Conservation (phyloP, 805 yeast genomes). For the Ogataea zsoltii region DNA sequence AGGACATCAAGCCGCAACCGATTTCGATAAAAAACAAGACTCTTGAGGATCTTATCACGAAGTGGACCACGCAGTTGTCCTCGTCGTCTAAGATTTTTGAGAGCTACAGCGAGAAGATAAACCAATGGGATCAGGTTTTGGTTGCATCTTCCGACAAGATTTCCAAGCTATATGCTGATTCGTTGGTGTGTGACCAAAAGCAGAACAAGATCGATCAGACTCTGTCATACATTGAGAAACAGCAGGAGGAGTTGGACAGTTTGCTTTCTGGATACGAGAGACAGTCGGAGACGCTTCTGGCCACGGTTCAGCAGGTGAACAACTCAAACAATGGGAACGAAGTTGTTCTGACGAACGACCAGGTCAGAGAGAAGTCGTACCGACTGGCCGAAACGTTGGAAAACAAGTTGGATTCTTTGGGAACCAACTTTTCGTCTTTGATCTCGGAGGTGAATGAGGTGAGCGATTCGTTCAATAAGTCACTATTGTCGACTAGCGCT, state of each 20-base stretch:
- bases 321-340: slow-evolving; percentile 17
- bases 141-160: slow-evolving; percentile 87
- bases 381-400: slow-evolving; percentile 82
- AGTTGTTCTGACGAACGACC: slow-evolving; percentile 61
- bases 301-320: slow-evolving; percentile 32
- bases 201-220: slow-evolving; percentile 88
- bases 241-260: slow-evolving; percentile 87
- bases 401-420: slow-evolving; percentile 75
- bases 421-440: slow-evolving; percentile 70
- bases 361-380: slow-evolving; percentile 87
- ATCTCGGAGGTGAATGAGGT: slow-evolving; percentile 82
- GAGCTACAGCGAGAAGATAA: slow-evolving; percentile 69
- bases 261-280: slow-evolving; percentile 80
- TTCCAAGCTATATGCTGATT: slow-evolving; percentile 71
- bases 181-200: slow-evolving; percentile 78
- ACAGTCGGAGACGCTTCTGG: slow-evolving; percentile 57
- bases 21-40: slow-evolving; percentile 87
- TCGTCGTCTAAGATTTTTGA: slow-evolving; percentile 74
- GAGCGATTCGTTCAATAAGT: slow-evolving; percentile 75
- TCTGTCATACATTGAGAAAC: slow-evolving; percentile 80
- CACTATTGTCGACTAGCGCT: slow-evolving; percentile 37
- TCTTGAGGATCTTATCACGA: slow-evolving; percentile 85
- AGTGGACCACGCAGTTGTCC: slow-evolving; percentile 88
- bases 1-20: slow-evolving; percentile 63
- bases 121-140: slow-evolving; percentile 82